Evolutionary conservation across 2,329 filamentous ascomycete species (phyloP).

Genomic region (Calonectria hawksworthii): DNA sequence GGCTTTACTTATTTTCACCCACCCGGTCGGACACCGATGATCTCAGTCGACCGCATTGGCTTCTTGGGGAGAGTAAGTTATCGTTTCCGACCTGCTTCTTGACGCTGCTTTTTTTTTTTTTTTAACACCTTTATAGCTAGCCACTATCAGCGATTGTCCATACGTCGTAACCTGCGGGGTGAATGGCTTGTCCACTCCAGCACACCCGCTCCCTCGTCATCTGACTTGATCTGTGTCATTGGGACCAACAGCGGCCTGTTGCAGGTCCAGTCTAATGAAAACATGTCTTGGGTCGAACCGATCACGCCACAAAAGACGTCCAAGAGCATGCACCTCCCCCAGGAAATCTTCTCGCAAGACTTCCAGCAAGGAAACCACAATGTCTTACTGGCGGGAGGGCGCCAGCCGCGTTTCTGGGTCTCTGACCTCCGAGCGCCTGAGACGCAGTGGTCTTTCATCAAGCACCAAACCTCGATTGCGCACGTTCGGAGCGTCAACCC

Average conservation of each 20-base stretch:
- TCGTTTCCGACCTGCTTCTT: neutral
- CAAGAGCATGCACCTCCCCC: constrained; percentile 38
- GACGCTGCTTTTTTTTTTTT: no score
- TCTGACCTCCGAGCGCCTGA: constrained; percentile 60
- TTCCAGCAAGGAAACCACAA: constrained; percentile 60
- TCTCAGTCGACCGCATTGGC: constrained; percentile 52
- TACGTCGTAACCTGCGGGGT: constrained; percentile 42
- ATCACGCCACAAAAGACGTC: constrained; percentile 45
- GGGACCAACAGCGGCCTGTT: constrained; percentile 65
- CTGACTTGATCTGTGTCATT: constrained; percentile 59
- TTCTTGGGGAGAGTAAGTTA: constrained; percentile 53
- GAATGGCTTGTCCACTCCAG: constrained; percentile 56
- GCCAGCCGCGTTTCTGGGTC: constrained; percentile 61
- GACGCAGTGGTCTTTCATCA: constrained; percentile 49
- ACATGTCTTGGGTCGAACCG: constrained; percentile 53
- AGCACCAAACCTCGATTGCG: constrained; percentile 59
- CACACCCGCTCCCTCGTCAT: constrained; percentile 57
- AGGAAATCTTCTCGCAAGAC: constrained; percentile 63
- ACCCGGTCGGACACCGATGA: constrained; percentile 45
- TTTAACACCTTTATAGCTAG: constrained; percentile 43
- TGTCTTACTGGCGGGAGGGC: constrained; percentile 65
- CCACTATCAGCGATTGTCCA: constrained; percentile 49
- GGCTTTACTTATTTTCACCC: constrained; percentile 57
- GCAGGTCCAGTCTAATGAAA: constrained; percentile 49
- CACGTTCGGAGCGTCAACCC: constrained; percentile 64